Conservation (phyloP, 768 basidiomycete genomes). For the Exsudoporus frostii region DNA sequence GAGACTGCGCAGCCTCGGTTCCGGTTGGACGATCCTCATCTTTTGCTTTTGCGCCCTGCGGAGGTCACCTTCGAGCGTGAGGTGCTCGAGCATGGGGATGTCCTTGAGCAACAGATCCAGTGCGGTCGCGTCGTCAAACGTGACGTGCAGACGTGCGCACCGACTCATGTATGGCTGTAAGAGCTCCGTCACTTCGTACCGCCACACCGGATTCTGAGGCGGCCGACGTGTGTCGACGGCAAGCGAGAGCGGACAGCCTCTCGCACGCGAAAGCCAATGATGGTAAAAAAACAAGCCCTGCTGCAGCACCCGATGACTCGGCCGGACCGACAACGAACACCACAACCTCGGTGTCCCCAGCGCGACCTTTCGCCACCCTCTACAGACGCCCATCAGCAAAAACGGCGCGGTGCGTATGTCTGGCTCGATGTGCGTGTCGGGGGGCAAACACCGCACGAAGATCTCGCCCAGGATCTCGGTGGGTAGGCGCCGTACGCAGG, state of each 20-base stretch:
- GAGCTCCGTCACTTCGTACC: constrained; percentile 20
- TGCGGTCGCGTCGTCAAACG: constrained; percentile 7
- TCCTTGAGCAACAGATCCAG: constrained; percentile 16
- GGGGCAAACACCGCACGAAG: constrained; percentile 38
- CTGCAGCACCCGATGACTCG: constrained; percentile 4
- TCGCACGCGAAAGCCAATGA: constrained; percentile 21
- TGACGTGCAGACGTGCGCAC: constrained; percentile 8
- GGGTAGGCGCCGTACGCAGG: constrained; percentile 37
- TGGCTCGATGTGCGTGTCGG: constrained; percentile 23
- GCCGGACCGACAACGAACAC: constrained; percentile 37
- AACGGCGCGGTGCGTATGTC: constrained; percentile 31
- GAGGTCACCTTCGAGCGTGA: constrained; percentile 13
- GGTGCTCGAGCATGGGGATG: constrained; percentile 17
- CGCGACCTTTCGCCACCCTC: constrained; percentile 40
- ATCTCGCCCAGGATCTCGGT: constrained; percentile 47
- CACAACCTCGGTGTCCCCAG: constrained; percentile 43
- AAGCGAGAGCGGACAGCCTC: constrained; percentile 19
- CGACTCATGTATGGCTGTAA: constrained; percentile 19
- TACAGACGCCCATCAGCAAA: constrained; percentile 39
- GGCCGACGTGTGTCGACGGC: constrained; percentile 15
- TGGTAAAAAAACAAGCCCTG: constrained; percentile 13
- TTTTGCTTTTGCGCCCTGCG: not conserved
- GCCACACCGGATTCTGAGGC: constrained; percentile 19
- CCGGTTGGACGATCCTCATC: constrained; percentile 7
- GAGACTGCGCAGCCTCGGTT: constrained; percentile 12